A percentile compares a stretch with the other conserved stretches of the same genome.
phyloP scores from a whole-genome alignment of 805 yeast species.

The Myxozyma neotropica region DNA sequence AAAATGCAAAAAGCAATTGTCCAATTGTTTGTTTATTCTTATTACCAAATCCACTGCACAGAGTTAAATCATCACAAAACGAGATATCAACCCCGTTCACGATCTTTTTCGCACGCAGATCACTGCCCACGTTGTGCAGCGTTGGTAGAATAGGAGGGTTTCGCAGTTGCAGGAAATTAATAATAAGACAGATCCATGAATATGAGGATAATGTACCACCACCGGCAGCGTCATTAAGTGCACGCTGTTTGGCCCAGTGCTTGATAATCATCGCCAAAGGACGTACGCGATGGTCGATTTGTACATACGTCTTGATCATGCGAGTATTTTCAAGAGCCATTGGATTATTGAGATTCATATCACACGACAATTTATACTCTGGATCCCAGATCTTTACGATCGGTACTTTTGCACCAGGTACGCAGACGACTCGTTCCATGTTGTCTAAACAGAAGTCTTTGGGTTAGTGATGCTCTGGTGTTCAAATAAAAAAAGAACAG shows the following conservation, averaged over 20 bases:
- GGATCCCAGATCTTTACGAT: slow-evolving; percentile 38
- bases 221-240: slow-evolving; percentile 38
- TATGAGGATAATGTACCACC: slow-evolving; percentile 38
- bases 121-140: slow-evolving; percentile 30
- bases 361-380: slow-evolving; percentile 35
- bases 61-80: slow-evolving; percentile 35
- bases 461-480: background rate
- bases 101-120: slow-evolving; percentile 9
- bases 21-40: slow-evolving; percentile 35
- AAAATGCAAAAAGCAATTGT: slow-evolving; percentile 33
- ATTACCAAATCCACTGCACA: slow-evolving; percentile 26
- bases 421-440: slow-evolving; percentile 36
- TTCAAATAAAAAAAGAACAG: too few species aligned
- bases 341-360: slow-evolving; percentile 37
- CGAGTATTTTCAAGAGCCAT: slow-evolving; percentile 36
- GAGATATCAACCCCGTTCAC: slow-evolving; percentile 32
- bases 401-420: slow-evolving; percentile 38
- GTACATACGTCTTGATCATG: slow-evolving; percentile 36
- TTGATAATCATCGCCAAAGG: slow-evolving; percentile 36
- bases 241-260: slow-evolving; percentile 38
- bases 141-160: slow-evolving; percentile 35
- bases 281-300: slow-evolving; percentile 36
- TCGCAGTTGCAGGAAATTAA: slow-evolving; percentile 36
- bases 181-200: slow-evolving; percentile 38
- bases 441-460: slow-evolving; percentile 8